These are phyloP conservation scores for Ambrosia artemisiifolia DNA, from an alignment of 129 eudicot genomes.

Conservation along the genomic window DNA sequence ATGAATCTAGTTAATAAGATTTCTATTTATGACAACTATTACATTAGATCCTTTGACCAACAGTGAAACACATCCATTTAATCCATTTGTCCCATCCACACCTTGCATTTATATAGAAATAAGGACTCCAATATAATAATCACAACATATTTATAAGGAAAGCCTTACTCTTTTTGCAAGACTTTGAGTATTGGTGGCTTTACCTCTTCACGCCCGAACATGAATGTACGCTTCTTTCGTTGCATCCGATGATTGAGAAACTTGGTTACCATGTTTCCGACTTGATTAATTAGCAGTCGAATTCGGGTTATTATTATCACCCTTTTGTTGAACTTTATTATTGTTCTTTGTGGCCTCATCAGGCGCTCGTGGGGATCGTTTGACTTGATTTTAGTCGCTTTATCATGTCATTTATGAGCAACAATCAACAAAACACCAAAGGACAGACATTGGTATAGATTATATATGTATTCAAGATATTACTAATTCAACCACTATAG, in stretches of 20 bases:
- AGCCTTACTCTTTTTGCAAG: slow-evolving; percentile 84
- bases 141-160: neutral
- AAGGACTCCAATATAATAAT: neutral
- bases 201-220: slow-evolving; percentile 92
- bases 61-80: neutral
- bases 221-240: slow-evolving; percentile 80
- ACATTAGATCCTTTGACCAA: neutral
- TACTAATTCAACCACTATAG: neutral
- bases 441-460: neutral
- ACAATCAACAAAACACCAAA: slow-evolving; percentile 8
- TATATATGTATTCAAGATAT: neutral
- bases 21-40: neutral
- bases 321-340: slow-evolving; percentile 48
- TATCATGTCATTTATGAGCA: slow-evolving; percentile 37
- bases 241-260: slow-evolving; percentile 57
- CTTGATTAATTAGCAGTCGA: slow-evolving; percentile 41
- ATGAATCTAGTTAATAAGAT: neutral
- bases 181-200: slow-evolving; percentile 98
- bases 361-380: slow-evolving; percentile 37
- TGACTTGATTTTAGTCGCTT: slow-evolving; percentile 44
- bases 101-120: neutral
- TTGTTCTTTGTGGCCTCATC: slow-evolving; percentile 36
- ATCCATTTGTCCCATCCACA: neutral
- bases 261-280: slow-evolving; percentile 75
- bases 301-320: slow-evolving; percentile 50